Conservation (phyloP, 257 asterid genomes). For the Phtheirospermum japonicum region DNA sequence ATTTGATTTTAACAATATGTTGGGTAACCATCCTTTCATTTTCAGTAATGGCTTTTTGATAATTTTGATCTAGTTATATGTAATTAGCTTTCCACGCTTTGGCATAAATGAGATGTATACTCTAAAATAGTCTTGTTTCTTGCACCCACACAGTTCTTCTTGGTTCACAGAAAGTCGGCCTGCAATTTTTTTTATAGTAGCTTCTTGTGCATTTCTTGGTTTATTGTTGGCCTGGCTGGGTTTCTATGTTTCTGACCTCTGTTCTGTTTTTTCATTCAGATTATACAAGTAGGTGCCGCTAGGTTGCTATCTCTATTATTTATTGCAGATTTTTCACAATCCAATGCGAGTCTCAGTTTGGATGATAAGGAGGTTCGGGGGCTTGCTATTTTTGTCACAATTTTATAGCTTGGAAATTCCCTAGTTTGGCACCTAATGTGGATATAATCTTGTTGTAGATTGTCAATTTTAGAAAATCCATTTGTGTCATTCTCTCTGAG, state of each 20-base stretch:
- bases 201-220: slow-evolving; percentile 1
- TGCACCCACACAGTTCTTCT: slow-evolving; percentile 16
- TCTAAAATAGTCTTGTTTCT: not conserved
- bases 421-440: slow-evolving; percentile 28
- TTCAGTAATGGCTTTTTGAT: slow-evolving; percentile 19
- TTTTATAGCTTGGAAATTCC: slow-evolving; percentile 22
- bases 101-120: slow-evolving; percentile 12
- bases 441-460: slow-evolving; percentile 50
- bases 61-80: slow-evolving; percentile 4
- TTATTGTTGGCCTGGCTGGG: slow-evolving; percentile 11
- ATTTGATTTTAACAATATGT: slow-evolving; percentile 20
- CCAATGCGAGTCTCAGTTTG: slow-evolving; percentile 70
- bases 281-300: slow-evolving; percentile 69
- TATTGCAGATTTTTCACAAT: slow-evolving; percentile 47
- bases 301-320: slow-evolving; percentile 71
- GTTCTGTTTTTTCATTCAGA: slow-evolving; percentile 43
- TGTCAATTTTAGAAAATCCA: slow-evolving; percentile 51
- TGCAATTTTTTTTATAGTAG: not conserved
- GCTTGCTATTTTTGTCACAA: slow-evolving; percentile 18
- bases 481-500: slow-evolving; percentile 56
- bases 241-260: slow-evolving; percentile 23
- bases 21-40: slow-evolving; percentile 6
- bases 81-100: not conserved
- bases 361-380: slow-evolving; percentile 78
- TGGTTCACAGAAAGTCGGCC: slow-evolving; percentile 23